A percentile compares a stretch with the other conserved stretches of the same genome.
Evolutionary conservation across 2,329 filamentous ascomycete species (phyloP).

Genomic region (Aspergillus sp.): DNA sequence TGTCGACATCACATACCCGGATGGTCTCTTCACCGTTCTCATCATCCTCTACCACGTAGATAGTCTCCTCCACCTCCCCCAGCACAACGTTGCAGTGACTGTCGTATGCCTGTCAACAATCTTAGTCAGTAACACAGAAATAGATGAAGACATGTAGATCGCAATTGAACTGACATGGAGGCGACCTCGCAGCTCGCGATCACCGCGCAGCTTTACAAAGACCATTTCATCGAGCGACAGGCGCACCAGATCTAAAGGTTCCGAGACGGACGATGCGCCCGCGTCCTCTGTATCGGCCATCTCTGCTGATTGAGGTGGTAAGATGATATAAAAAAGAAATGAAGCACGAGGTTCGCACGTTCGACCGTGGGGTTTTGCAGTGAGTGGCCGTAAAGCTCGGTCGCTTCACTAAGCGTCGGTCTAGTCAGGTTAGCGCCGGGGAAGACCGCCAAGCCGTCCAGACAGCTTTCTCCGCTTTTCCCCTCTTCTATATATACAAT

Average conservation of each 20-base stretch:
- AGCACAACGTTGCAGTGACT: conserved; percentile 97
- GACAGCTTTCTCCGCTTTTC: too few relatives aligned
- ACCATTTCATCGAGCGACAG: conserved; percentile 93
- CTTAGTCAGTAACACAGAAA: conserved; percentile 11
- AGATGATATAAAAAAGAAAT: too few relatives aligned
- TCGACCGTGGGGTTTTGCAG: not conserved
- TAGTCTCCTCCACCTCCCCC: conserved; percentile 94
- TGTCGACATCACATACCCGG: conserved; percentile 49
- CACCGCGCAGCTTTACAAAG: conserved; percentile 93
- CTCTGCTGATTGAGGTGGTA: conserved; percentile 1
- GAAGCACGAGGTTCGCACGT: too few relatives aligned
- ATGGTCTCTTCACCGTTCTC: conserved; percentile 69
- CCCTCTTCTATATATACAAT: too few relatives aligned
- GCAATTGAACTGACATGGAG: conserved; percentile 68
- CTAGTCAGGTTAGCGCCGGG: too few relatives aligned
- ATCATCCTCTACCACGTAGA: conserved; percentile 88
- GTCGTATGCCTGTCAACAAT: conserved; percentile 73
- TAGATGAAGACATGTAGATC: not conserved
- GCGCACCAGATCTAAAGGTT: conserved; percentile 93
- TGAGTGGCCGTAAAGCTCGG: too few relatives aligned
- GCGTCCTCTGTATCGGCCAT: conserved; percentile 86
- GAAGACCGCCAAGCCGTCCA: too few relatives aligned
- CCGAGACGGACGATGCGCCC: conserved; percentile 64
- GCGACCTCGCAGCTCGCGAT: conserved; percentile 90
- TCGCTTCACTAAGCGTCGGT: too few relatives aligned